Conservation (phyloP, 1,284 basidiomycete genomes). For the Malassezia japonica region DNA sequence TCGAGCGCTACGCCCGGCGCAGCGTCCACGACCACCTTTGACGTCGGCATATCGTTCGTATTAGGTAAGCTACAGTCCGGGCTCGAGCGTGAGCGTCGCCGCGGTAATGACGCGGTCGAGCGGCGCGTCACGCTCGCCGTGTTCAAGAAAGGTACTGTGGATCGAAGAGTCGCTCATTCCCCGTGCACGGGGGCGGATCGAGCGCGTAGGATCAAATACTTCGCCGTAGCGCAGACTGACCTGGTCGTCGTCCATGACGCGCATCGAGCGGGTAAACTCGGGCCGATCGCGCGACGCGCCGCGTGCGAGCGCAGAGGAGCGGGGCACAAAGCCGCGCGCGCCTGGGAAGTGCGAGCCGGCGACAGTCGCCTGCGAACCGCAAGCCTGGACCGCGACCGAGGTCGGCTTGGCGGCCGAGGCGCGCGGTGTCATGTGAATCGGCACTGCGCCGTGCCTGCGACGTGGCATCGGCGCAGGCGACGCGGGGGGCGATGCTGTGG, state of each 20-base stretch:
- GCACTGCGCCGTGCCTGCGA: background rate
- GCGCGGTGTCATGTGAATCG: background rate
- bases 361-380: background rate
- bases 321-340: background rate
- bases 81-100: background rate
- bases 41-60: background rate
- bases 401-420: background rate
- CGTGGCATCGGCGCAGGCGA: background rate
- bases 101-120: constrained; percentile 15
- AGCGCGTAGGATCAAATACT: constrained; percentile 1
- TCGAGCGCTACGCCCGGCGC: background rate
- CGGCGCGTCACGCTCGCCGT: constrained; percentile 14
- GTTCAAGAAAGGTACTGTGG: constrained; percentile 37
- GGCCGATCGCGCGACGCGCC: background rate
- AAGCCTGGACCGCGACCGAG: background rate
- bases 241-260: background rate
- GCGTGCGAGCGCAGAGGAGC: background rate
- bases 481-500: background rate
- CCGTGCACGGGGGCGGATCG: constrained; percentile 27
- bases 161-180: constrained; percentile 44
- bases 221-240: background rate
- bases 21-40: background rate
- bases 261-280: background rate
- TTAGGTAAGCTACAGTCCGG: constrained; percentile 2
- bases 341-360: constrained; percentile 2